Base-by-base conservation (phyloP, 495 filamentous ascomycete species). In the Hypoxylon lienhwacheense region DNA sequence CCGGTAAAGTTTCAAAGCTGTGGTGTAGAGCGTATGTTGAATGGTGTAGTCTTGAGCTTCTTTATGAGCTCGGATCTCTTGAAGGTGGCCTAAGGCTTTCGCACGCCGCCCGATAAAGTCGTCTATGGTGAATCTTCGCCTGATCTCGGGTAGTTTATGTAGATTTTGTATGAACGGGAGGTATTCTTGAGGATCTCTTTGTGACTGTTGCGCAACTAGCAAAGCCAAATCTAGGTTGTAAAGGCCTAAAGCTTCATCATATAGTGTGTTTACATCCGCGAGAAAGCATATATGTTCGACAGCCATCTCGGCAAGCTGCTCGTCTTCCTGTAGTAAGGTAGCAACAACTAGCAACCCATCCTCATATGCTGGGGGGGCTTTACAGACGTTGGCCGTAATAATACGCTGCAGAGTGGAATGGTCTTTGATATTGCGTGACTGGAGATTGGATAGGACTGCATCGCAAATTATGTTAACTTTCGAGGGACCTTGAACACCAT, bases 251-350 rank as follows among this genome's bases (percentile, higher is more conserved):
- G 93, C 88, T 48, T 89, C 85, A 51, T 96, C 88, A 63, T 93
- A 98, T n/a, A 98, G 81, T 43, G 81, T 83, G 65, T 96, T 93
- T 14, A 93, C 85, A 71, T 98, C 93, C 0, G 90, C 88, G 32
- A 98, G 77, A 73, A 97, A 98, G 76, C 90, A 97, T 56, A 97
- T 96, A 59, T 98, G 93, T 64, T 95, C 90, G 28, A 96, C 85
- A 1, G 91, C 90, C 66, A 84, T 82, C 55, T 97, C 89, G 3
- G 86, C 85, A 54, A 90, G 75, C 11, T 84, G 74, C 22, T 85
- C 71, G 24, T 84, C 78, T 58, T 85, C 73, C 41, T 78, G 81
- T 77, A 88, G 82, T 32, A 96, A 73, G 35, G 82, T 75, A 29
- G 87, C 85, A 39, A 96, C 85, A 21, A 96, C 80, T n/a, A 66